Evolutionary conservation across 148 eudicot species (phyloP).

Genomic region (Tetragonia tetragonoides): DNA sequence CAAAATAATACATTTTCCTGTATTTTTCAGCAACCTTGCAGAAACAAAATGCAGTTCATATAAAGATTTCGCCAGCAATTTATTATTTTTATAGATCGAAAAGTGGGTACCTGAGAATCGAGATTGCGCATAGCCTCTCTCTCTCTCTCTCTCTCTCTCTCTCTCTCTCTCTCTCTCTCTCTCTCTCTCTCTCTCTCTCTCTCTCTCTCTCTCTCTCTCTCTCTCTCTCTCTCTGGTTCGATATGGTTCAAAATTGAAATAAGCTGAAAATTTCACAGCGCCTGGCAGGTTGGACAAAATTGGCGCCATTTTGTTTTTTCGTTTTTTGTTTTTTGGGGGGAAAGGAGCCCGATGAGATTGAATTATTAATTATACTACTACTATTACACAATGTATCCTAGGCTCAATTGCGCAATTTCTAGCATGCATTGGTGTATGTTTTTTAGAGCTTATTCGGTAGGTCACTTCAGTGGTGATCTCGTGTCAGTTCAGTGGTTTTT

Average conservation of each 20-base stretch:
- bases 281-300: background rate
- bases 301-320: conserved; percentile 2
- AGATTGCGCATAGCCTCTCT: background rate
- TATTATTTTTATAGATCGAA: background rate
- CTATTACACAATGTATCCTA: no score
- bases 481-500: no score
- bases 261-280: background rate
- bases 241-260: background rate
- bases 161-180: background rate
- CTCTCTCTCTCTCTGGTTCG: no score
- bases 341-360: no score
- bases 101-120: conserved; percentile 18
- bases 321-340: no score
- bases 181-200: conserved; percentile 1
- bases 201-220: conserved; percentile 3
- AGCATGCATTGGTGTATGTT: no score
- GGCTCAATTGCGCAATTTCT: no score
- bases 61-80: background rate
- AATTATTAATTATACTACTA: no score
- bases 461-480: no score
- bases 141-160: conserved; percentile 2
- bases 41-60: background rate
- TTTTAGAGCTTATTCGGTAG: no score
- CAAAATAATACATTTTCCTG: background rate
- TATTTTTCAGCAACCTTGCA: background rate